Evolutionary conservation across 164 flowering plant genomes (phyloP).

Genomic region (Cinnamomum micranthum): DNA sequence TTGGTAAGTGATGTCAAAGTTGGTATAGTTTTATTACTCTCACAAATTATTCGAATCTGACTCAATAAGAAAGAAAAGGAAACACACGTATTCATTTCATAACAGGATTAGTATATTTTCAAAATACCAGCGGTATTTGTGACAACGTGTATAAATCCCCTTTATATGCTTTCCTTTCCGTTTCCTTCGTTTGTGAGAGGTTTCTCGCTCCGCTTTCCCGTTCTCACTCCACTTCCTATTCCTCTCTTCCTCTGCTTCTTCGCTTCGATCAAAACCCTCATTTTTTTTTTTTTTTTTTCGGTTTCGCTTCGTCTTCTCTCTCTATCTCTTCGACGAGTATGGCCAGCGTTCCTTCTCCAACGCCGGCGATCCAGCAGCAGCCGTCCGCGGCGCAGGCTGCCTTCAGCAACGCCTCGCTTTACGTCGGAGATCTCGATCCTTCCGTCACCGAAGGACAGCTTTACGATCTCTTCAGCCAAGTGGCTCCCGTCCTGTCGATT

Average conservation of each 20-base stretch:
- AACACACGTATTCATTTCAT: too few species aligned
- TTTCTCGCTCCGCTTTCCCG: background rate
- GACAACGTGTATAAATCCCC: too few species aligned
- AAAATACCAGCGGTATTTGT: too few species aligned
- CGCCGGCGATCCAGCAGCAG: background rate
- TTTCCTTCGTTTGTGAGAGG: background rate
- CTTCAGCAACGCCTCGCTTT: slow-evolving; percentile 45
- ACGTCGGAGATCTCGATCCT: slow-evolving; percentile 71
- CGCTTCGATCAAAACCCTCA: background rate
- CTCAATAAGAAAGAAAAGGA: too few species aligned
- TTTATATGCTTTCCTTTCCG: background rate
- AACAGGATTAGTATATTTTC: too few species aligned
- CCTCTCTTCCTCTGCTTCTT: background rate
- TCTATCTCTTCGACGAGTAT: slow-evolving; percentile 5
- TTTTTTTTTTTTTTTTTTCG: background rate
- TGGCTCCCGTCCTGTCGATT: slow-evolving; percentile 46
- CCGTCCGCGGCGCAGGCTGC: slow-evolving; percentile 12
- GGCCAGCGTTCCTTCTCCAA: slow-evolving; percentile 12
- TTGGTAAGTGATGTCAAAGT: too few species aligned
- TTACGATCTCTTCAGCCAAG: slow-evolving; percentile 49
- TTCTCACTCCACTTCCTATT: background rate
- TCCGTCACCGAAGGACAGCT: slow-evolving; percentile 44
- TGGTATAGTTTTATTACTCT: too few species aligned
- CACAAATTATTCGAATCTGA: too few species aligned
- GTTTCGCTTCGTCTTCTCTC: background rate